A percentile compares a stretch with the other conserved stretches of the same genome.
These are phyloP conservation scores for Neurospora tetrasperma DNA, from an alignment of 495 filamentous ascomycete species.

Conservation along the genomic window DNA sequence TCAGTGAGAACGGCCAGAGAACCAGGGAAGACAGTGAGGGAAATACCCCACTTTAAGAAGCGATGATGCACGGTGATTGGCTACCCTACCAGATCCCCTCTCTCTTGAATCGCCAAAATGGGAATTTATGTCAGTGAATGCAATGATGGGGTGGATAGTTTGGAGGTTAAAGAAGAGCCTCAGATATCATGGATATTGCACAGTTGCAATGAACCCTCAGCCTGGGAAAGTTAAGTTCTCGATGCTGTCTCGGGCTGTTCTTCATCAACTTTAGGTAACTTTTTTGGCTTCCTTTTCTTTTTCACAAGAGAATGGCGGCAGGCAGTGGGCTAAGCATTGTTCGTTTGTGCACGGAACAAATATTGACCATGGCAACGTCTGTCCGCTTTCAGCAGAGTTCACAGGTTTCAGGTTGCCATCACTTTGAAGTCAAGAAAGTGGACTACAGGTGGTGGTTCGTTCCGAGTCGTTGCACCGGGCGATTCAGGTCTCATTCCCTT, in stretches of 20 bases:
- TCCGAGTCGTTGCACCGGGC: too few species aligned
- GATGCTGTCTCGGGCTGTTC: neutral
- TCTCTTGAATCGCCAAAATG: neutral
- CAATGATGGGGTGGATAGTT: neutral
- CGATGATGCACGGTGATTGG: neutral
- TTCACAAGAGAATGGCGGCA: neutral
- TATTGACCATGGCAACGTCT: neutral
- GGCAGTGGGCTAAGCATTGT: neutral
- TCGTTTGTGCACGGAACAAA: neutral
- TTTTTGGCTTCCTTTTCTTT: neutral
- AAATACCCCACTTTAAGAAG: slow-evolving; percentile 22
- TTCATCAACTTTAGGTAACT: neutral
- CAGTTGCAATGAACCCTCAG: neutral
- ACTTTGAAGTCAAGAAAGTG: neutral
- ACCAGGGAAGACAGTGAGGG: slow-evolving; percentile 7
- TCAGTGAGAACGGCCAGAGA: slow-evolving; percentile 12
- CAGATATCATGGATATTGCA: neutral
- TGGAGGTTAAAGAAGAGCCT: neutral
- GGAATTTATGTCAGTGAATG: neutral
- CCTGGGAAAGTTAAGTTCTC: neutral
- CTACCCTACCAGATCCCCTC: neutral
- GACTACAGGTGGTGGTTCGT: too few species aligned
- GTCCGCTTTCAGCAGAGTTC: neutral
- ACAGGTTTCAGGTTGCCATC: neutral
- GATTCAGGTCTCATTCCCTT: too few species aligned